Conservation (phyloP, 306 rosid species). For the Chamaecrista fasciculata region DNA sequence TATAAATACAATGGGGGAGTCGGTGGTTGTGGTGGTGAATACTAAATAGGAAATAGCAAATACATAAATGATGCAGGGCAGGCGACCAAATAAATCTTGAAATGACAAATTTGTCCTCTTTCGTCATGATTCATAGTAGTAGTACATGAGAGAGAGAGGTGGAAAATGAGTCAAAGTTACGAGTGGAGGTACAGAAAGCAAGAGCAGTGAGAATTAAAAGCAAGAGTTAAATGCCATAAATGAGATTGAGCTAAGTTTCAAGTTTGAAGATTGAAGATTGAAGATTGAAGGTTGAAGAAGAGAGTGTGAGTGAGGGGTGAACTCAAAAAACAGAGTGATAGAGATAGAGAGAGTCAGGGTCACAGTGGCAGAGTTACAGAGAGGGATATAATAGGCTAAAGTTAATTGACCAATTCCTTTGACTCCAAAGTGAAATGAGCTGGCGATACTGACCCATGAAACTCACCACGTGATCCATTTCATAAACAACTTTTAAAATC, state of each 20-base stretch:
- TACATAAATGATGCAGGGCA: neutral
- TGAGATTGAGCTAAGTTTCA: conserved; percentile 1
- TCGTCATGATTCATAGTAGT: too few relatives aligned
- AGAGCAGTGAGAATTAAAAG: conserved; percentile 21
- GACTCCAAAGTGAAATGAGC: conserved; percentile 64
- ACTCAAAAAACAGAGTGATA: conserved; percentile 35
- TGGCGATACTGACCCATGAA: conserved; percentile 68
- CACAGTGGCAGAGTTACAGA: conserved; percentile 43
- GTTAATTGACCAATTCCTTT: conserved; percentile 55
- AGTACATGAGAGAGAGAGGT: neutral
- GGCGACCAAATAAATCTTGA: neutral
- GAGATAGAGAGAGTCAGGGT: conserved; percentile 17
- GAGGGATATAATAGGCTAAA: conserved; percentile 35
- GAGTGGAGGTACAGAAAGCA: conserved; percentile 36
- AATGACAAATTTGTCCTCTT: neutral
- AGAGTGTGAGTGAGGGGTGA: too few relatives aligned
- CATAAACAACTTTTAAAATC: neutral
- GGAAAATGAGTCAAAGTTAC: conserved; percentile 6
- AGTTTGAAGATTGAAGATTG: too few relatives aligned
- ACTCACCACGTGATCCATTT: conserved; percentile 53
- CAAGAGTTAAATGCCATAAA: conserved; percentile 20
- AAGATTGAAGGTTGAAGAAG: conserved; percentile 27
- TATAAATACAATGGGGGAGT: too few relatives aligned
- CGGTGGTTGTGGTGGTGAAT: neutral
- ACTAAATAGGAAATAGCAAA: too few relatives aligned